Evolutionary conservation across 768 basidiomycete genomes (phyloP), one percentile per base, ranked within the genome.

Genomic region (Tylopilus felleus): DNA sequence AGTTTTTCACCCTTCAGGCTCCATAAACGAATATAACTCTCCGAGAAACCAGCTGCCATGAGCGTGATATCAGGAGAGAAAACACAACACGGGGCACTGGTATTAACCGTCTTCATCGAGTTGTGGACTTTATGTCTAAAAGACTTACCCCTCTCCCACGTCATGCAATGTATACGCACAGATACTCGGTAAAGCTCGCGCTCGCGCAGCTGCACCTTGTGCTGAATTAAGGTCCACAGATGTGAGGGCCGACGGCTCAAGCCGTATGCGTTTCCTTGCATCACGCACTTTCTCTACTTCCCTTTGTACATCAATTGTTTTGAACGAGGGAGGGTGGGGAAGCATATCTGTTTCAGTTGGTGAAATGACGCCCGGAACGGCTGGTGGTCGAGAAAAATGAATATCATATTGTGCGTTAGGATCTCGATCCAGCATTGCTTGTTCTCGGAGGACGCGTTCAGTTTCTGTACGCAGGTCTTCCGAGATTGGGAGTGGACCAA

Each of bases 121-220:
- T 22, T 45, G 17, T 47, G 49, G 44, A 56, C 46, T 33, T 35
- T 16, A 31, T 33, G 38, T 42, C 19, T 21, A 19, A 31, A 47
- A 39, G 29, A 58, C 87, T 63, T 66, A 97, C 96, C 93, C 91
- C 74, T 98, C 96, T n/a, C 86, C 85, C 2, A 90, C 84, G 63
- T 98, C 94, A 67, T 97, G 95, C 39, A 99, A 66, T 4, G 97
- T 98, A 65, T 97, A 98, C 7, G 92, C 85, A 61, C 96, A 97
- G 50, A 98, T 85, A 61, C 95, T 98, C 3, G 96, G 96, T 52
- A 96, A 72, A 40, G 86, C 88, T 14, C 84, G 78, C 2, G 85
- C 78, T 52, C 82, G 75, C 4, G 63, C 61, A 29, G 80, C 69
- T 49, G 74, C 72, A 9, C 78, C 83, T 68, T 87, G 88, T 29